A percentile compares a stretch with the other conserved stretches of the same genome.
Conservation (phyloP, 768 basidiomycete species). For the Tricholoma sp. region DNA sequence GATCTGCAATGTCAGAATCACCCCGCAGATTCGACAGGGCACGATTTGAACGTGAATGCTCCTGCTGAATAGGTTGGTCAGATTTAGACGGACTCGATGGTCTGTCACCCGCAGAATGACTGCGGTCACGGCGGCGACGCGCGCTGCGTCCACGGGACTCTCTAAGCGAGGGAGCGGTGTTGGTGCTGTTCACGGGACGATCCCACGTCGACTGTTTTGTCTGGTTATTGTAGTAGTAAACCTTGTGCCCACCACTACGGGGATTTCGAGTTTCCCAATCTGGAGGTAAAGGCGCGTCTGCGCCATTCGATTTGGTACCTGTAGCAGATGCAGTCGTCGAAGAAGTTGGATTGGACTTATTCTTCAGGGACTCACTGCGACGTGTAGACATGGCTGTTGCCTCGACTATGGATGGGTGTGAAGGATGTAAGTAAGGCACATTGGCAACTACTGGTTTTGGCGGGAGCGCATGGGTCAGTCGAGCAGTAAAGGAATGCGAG, state of each 20-base stretch:
- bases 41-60: slow-evolving; percentile 15
- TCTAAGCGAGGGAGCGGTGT: slow-evolving; percentile 18
- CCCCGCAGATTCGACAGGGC: slow-evolving; percentile 8
- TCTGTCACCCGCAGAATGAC: slow-evolving; percentile 19
- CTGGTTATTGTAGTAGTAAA: slow-evolving; percentile 55
- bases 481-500: slow-evolving; percentile 22
- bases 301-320: slow-evolving; percentile 15
- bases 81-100: slow-evolving; percentile 21
- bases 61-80: slow-evolving; percentile 25
- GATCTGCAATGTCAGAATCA: slow-evolving; percentile 15
- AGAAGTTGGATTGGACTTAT: slow-evolving; percentile 24
- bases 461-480: slow-evolving; percentile 62
- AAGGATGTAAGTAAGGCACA: slow-evolving; percentile 49
- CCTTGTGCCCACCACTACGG: slow-evolving; percentile 37
- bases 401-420: slow-evolving; percentile 54
- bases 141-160: slow-evolving; percentile 19
- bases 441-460: slow-evolving; percentile 55
- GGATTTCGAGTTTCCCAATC: slow-evolving; percentile 59
- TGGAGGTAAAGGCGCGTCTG: slow-evolving; percentile 39
- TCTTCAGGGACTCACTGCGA: slow-evolving; percentile 33
- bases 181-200: slow-evolving; percentile 35
- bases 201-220: slow-evolving; percentile 58
- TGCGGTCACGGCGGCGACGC: slow-evolving; percentile 20
- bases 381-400: slow-evolving; percentile 56
- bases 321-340: slow-evolving; percentile 21